These are phyloP conservation scores for Takashimella koratensis DNA, from an alignment of 1,284 basidiomycete genomes.

Conservation along the genomic window DNA sequence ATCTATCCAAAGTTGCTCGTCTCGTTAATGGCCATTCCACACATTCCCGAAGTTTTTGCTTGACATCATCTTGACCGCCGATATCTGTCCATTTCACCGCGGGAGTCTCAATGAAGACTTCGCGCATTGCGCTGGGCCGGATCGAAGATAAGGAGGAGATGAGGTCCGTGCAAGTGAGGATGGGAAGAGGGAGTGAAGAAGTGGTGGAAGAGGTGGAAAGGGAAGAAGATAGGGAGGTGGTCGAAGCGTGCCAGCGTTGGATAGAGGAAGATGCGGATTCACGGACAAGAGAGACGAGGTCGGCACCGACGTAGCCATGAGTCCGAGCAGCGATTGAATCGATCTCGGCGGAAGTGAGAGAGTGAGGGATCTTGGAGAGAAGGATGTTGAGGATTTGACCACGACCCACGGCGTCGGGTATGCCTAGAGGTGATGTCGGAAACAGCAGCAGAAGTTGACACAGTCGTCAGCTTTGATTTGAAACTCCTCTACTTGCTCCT, in stretches of 20 bases:
- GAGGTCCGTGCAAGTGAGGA: slow-evolving; percentile 64
- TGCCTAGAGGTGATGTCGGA: slow-evolving; percentile 55
- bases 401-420: slow-evolving; percentile 81
- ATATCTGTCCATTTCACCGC: slow-evolving; percentile 83
- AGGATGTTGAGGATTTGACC: slow-evolving; percentile 78
- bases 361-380: slow-evolving; percentile 73
- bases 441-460: too few relatives aligned
- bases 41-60: slow-evolving; percentile 77
- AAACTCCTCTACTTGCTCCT: neutral
- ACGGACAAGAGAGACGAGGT: slow-evolving; percentile 84
- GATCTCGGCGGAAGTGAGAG: slow-evolving; percentile 62
- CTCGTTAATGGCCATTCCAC: slow-evolving; percentile 94
- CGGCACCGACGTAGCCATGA: slow-evolving; percentile 97
- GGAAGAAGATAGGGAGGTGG: too few relatives aligned
- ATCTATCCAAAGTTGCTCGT: slow-evolving; percentile 74
- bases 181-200: slow-evolving; percentile 38
- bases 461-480: slow-evolving; percentile 1
- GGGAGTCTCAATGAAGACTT: slow-evolving; percentile 82
- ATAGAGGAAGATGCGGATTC: slow-evolving; percentile 90
- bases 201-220: slow-evolving; percentile 8
- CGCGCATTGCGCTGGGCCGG: slow-evolving; percentile 90
- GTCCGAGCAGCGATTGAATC: slow-evolving; percentile 68
- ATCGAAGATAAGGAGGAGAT: slow-evolving; percentile 68
- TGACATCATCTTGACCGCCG: slow-evolving; percentile 75
- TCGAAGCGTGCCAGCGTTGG: slow-evolving; percentile 63